phyloP scores from a whole-genome alignment of 1,284 basidiomycete species.

The Microbotryum silenes-acaulis region DNA sequence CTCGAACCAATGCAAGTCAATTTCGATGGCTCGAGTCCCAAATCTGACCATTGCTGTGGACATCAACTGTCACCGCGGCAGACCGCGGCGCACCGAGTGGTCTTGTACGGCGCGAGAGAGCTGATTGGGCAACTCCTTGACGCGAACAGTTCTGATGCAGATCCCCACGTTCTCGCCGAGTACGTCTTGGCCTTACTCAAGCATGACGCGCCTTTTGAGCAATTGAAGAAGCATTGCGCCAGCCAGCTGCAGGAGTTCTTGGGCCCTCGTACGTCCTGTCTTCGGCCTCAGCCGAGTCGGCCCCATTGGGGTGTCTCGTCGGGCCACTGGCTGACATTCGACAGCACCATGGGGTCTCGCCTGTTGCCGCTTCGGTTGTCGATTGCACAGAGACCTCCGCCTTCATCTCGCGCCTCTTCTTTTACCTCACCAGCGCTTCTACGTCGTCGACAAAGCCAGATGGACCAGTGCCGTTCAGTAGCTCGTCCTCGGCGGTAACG shows the following conservation, averaged over 20 bases:
- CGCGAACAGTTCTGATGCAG: slow-evolving; percentile 78
- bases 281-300: background rate
- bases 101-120: no score
- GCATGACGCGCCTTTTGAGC: slow-evolving; percentile 73
- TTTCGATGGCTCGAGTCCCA: slow-evolving; percentile 9
- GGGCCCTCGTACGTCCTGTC: slow-evolving; percentile 59
- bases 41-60: background rate
- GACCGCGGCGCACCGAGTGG: slow-evolving; percentile 4
- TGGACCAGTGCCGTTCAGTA: slow-evolving; percentile 29
- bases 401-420: slow-evolving; percentile 80
- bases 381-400: slow-evolving; percentile 54
- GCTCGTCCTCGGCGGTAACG: slow-evolving; percentile 12
- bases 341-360: no score
- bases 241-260: slow-evolving; percentile 83
- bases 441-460: slow-evolving; percentile 37
- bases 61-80: background rate
- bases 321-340: no score
- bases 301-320: no score
- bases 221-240: slow-evolving; percentile 69
- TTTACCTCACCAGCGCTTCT: slow-evolving; percentile 58
- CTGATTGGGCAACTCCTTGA: background rate
- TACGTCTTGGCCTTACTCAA: slow-evolving; percentile 91
- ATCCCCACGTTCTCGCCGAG: slow-evolving; percentile 85
- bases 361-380: no score
- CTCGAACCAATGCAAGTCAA: slow-evolving; percentile 71